Percentiles rank a stretch among this genome's conserved stretches.
Evolutionary conservation across 2,329 filamentous ascomycete species (phyloP).

Genomic region (Penicillium verrucosum): DNA sequence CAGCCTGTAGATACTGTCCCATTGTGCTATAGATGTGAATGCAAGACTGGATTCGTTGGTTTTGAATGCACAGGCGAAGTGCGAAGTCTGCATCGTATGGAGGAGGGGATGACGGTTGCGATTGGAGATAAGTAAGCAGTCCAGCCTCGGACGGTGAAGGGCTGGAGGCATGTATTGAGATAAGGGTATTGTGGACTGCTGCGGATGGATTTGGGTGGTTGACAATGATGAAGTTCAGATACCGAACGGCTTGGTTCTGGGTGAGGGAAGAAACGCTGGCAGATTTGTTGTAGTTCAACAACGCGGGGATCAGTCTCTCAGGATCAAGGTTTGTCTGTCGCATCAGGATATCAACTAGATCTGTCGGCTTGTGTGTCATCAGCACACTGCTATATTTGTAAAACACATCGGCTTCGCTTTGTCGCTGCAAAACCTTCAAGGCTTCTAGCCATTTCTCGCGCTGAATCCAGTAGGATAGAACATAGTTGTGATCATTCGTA

Average conservation of each 20-base stretch:
- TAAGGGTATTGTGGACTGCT: slow-evolving; percentile 92
- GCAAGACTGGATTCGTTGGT: slow-evolving; percentile 87
- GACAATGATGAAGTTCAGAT: slow-evolving; percentile 85
- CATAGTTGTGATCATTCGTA: slow-evolving; percentile 89
- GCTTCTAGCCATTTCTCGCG: slow-evolving; percentile 88
- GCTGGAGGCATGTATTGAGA: slow-evolving; percentile 91
- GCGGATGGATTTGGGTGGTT: slow-evolving; percentile 75
- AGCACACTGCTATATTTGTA: slow-evolving; percentile 97
- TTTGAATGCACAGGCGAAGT: slow-evolving; percentile 88
- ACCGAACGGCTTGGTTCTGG: slow-evolving; percentile 88
- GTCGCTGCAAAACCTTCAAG: slow-evolving; percentile 82
- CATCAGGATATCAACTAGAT: slow-evolving; percentile 94
- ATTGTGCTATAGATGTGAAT: slow-evolving; percentile 97
- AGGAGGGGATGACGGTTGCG: slow-evolving; percentile 79
- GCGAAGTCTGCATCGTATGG: slow-evolving; percentile 95
- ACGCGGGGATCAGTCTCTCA: slow-evolving; percentile 83
- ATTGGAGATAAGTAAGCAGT: slow-evolving; percentile 82
- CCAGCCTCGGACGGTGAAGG: slow-evolving; percentile 78
- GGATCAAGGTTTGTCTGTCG: slow-evolving; percentile 81
- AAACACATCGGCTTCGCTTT: slow-evolving; percentile 88
- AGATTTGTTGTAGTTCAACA: slow-evolving; percentile 84
- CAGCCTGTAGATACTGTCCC: slow-evolving; percentile 89
- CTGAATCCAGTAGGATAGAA: slow-evolving; percentile 95
- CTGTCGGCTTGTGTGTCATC: slow-evolving; percentile 80
- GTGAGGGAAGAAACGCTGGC: slow-evolving; percentile 60